A percentile compares a stretch with the other conserved stretches of the same genome.
Evolutionary conservation across 2,329 filamentous ascomycete species (phyloP).

Genomic region (Pseudomassariella vexata): DNA sequence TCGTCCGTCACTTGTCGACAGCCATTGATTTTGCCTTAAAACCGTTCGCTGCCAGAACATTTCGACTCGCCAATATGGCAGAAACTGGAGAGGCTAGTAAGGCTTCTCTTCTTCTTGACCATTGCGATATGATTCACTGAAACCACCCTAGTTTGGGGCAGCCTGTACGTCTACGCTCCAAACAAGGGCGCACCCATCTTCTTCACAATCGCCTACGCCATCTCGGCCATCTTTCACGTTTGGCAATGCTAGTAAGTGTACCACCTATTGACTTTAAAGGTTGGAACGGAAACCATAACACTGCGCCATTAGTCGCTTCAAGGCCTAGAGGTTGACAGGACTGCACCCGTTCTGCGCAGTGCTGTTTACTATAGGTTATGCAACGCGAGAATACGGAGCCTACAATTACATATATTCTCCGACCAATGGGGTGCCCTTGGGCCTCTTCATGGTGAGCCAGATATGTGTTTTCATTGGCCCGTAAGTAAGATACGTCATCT

Average conservation of each 20-base stretch:
- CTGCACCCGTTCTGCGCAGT: slow-evolving; percentile 44
- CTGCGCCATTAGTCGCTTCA: slow-evolving; percentile 42
- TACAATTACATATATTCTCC: slow-evolving; percentile 35
- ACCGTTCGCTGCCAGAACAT: too few species aligned
- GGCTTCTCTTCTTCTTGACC: too few species aligned
- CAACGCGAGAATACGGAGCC: slow-evolving; percentile 45
- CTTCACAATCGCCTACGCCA: slow-evolving; percentile 41
- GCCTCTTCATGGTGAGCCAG: neutral
- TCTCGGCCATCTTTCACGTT: slow-evolving; percentile 41
- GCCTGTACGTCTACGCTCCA: slow-evolving; percentile 43
- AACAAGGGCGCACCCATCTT: slow-evolving; percentile 48
- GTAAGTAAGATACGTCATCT: neutral
- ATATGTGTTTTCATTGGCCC: slow-evolving; percentile 3
- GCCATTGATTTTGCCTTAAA: too few species aligned
- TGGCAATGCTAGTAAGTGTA: slow-evolving; percentile 41
- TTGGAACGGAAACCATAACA: neutral
- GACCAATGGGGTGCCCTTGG: slow-evolving; percentile 6
- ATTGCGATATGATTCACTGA: too few species aligned
- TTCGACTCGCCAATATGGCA: too few species aligned
- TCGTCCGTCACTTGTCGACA: too few species aligned
- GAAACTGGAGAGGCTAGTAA: too few species aligned
- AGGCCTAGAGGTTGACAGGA: slow-evolving; percentile 43
- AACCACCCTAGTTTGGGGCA: too few species aligned
- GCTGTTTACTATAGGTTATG: slow-evolving; percentile 48
- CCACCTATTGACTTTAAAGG: neutral